These are phyloP conservation scores for Yarrowia phangngaensis DNA, from an alignment of 805 yeast species.

Conservation along the genomic window DNA sequence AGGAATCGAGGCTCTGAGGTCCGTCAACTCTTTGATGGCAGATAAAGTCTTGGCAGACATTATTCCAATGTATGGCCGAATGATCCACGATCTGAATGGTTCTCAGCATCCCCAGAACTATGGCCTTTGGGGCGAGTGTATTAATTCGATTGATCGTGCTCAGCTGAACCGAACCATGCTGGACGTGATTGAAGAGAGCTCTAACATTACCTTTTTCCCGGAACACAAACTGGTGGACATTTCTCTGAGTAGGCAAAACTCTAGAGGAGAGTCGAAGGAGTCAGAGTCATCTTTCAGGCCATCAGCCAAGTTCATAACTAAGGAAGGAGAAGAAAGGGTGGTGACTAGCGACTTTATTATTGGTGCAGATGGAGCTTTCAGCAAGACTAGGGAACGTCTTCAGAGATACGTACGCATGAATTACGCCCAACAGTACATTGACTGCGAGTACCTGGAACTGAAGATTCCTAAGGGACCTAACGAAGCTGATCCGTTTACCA, in stretches of 20 bases:
- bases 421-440: constrained; percentile 70
- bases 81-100: constrained; percentile 75
- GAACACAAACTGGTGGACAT: constrained; percentile 49
- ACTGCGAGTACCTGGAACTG: constrained; percentile 77
- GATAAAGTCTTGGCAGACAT: constrained; percentile 53
- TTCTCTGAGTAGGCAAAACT: constrained; percentile 44
- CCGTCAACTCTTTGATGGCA: constrained; percentile 59
- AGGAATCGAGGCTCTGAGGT: constrained; percentile 66
- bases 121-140: constrained; percentile 76
- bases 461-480: constrained; percentile 51
- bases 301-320: constrained; percentile 28
- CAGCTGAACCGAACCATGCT: constrained; percentile 61
- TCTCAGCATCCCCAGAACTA: constrained; percentile 64
- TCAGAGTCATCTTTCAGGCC: not conserved
- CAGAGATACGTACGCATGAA: constrained; percentile 67
- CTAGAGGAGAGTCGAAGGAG: constrained; percentile 33
- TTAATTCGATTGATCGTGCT: constrained; percentile 79
- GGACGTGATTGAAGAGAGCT: constrained; percentile 55
- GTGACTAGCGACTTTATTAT: constrained; percentile 55
- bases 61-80: constrained; percentile 84
- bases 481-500: constrained; percentile 40
- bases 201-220: constrained; percentile 49
- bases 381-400: constrained; percentile 64
- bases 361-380: constrained; percentile 86
- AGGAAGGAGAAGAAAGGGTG: constrained; percentile 25